These are phyloP conservation scores for Vigna hirtella DNA, from an alignment of 306 rosid genomes.

Conservation along the genomic window DNA sequence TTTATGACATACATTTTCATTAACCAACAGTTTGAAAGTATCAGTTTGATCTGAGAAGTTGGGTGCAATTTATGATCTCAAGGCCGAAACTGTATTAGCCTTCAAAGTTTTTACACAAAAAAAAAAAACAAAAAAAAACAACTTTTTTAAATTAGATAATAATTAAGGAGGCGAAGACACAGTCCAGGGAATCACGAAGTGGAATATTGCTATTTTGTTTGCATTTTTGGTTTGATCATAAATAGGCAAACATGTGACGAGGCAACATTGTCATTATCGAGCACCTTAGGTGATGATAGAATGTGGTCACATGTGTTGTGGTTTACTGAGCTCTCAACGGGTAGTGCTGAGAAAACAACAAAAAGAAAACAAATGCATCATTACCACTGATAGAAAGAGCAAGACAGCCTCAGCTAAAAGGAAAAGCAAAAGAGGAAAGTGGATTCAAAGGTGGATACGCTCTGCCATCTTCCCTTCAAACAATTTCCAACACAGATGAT, in stretches of 20 bases:
- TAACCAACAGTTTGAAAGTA: background rate
- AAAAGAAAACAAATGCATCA: slow-evolving; percentile 32
- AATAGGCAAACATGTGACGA: slow-evolving; percentile 38
- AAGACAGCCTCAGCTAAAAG: background rate
- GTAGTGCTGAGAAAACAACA: slow-evolving; percentile 31
- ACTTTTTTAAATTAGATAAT: background rate
- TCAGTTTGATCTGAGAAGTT: too few species aligned
- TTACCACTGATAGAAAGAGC: background rate
- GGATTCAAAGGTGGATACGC: background rate
- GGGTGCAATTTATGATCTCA: too few species aligned
- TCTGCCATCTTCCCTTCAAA: slow-evolving; percentile 23
- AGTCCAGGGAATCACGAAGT: background rate
- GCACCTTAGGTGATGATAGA: background rate
- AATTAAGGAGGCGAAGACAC: background rate
- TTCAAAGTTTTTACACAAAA: too few species aligned
- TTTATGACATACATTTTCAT: too few species aligned
- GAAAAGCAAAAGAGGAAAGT: slow-evolving; percentile 30
- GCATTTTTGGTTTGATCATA: slow-evolving; percentile 4
- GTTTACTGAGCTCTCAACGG: slow-evolving; percentile 19
- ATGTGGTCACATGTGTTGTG: slow-evolving; percentile 20
- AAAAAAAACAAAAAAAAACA: too few species aligned
- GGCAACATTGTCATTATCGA: slow-evolving; percentile 15
- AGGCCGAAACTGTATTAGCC: too few species aligned
- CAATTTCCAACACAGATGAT: slow-evolving; percentile 28
- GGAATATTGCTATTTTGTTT: background rate